Evolutionary conservation across 441 rosid species (phyloP), one percentile per base, ranked within the genome.

Genomic region (Viola pubescens): DNA sequence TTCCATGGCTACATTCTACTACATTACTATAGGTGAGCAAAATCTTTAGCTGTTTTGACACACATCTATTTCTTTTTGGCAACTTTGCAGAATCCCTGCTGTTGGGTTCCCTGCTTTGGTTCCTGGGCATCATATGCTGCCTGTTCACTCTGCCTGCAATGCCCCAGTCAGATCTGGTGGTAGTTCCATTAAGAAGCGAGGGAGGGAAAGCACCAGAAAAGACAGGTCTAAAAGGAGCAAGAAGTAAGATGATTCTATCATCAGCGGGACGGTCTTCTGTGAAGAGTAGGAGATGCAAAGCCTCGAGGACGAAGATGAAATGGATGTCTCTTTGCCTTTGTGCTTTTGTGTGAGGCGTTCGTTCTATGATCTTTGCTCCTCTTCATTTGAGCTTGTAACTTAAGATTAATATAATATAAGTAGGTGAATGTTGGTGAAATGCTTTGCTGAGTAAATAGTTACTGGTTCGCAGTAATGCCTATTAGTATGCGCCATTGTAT

Each of bases 71-170:
- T 58, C 50, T 4, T 51, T 37, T 0, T 19, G 55, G 56, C 56
- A 60, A 49, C 7, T 51, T 46, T 80, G 78, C 79, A 82, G 85
- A 84, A 82, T 80, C 91, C 82, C 92, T 85, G 91, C 87, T 78
- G 92, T 76, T 83, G 92, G 92, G 88, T 86, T 85, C 91, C 91
- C 87, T 86, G 94, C 80, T 81, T 75, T 86, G 94, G 87, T 79
- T 80, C 79, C 77, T 86, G 89, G 82, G 79, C 73, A 71, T 75
- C 94, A 77, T 75, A 62, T 83, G 34, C 34, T 26, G 87, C 80
- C 83, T 77, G 37, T 77, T 67, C 70, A 57, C 56, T 46, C 81
- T 73, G 74, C 79, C 76, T 52, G 16, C 5, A 26, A 55, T 62
- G 41, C 69, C 74, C 60, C 67, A 43, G 60, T 56, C 70, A 64